Base-by-base conservation (phyloP, 1,139 yeast species). In the Debaryomyces sp. region DNA sequence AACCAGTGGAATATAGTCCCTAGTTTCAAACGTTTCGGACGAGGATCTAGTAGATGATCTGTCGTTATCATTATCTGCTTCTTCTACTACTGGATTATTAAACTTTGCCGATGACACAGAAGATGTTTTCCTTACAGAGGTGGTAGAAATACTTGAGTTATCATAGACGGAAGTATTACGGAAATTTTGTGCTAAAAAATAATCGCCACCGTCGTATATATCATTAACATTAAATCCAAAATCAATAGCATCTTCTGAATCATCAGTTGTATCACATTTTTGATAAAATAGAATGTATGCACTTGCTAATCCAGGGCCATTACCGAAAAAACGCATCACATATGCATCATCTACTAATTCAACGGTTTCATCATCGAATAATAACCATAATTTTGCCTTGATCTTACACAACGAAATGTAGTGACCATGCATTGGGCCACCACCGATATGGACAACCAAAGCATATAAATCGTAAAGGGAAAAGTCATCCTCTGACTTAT, bases 361-460 rank as follows among this genome's bases (percentile, higher is more conserved):
- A 5, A 92, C 97, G 17, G 95, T 85, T 67, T 94, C 99, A 66
- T 94, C 99, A 64, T 94, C 99, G 68, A 89, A 94, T 51, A 94
- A 69, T 29, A 94, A 71, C 99, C 99, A 94, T 1, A 97, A 89
- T 37, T 84, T 83, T 18, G 81, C 78, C 49, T 81, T 85, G 12
- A 92, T 86, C 63, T 91, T 91, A 54, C 96, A 87, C 8, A 94
- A 73, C 0, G 96, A 82, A 12, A 94, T 92, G 62, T 94, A 94
- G 66, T 94, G 99, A 0, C 99, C 99, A 68, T 92, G 97, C 75
- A 91, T 91, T 1, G 98, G 97, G 0, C 98, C 98, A 2, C 97
- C 96, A 4, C 99, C 99, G 59, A 94, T 86, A 62, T 94, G 99
- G 18, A 94, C 91, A 21, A 94, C 95, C 39, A 92, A 84, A 0